Evolutionary conservation across 1,139 yeast genomes (phyloP), one percentile per base, ranked within the genome.

Genomic region (Hyphopichia pseudoburtonii): DNA sequence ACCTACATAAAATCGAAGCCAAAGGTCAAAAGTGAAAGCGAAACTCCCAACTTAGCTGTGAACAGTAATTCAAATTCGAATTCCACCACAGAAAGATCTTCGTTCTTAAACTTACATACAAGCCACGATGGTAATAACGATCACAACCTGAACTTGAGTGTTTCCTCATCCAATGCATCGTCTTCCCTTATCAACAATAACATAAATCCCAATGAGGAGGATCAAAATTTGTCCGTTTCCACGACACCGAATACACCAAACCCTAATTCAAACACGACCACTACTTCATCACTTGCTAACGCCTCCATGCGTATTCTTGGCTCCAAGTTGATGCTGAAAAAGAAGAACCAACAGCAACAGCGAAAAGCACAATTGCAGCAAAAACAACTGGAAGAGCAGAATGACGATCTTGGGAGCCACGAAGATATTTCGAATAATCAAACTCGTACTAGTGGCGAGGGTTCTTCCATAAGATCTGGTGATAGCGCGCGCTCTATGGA

Each of bases 291-390:
- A 7, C 45, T 67, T 31, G 63, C 70, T 10, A 58, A 46, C 37
- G 73, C 74, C 1, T 64, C 73, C 3, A 70, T 66, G 41, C 48
- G 74, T 25, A 60, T 69, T 9, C 56, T 70, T 32, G 73, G 75
- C 2, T 62, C 73, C 0, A 67, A 65, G 38, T 44, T 67, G 15
- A 57, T 62, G 48, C 54, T 48, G 36, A 64, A 59, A 36, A 56
- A 54, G 35, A 59, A 56, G 41, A 36, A 29, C 17, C 40, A 39
- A 52, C 6, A 42, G 43, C 12, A 40, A 44, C 37, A 40, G 40
- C 44, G 16, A 9, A 16, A 26, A 15, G 17, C 7, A 15, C 16
- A 26, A 26, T 9, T n/a, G 6, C 17, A 12, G 10, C 31, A 28
- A 28, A n/a, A 17, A 15, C 17, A 18, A 28, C n/a, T 28, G 15